These are phyloP conservation scores for Papilionanthe hybrid DNA, from an alignment of 116 monocot genomes.

Conservation along the genomic window DNA sequence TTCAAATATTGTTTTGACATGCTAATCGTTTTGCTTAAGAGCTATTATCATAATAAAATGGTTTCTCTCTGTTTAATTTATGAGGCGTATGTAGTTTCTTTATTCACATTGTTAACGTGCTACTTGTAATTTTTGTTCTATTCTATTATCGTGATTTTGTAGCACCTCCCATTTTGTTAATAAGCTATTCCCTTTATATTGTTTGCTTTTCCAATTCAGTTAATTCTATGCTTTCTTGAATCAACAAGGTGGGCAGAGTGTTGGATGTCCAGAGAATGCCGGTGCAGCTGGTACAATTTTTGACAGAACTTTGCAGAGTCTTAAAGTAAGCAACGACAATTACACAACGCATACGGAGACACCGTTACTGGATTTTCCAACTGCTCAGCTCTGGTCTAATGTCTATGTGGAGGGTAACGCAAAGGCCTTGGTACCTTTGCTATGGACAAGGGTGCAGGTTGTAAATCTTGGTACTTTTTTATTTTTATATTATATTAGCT, in stretches of 20 bases:
- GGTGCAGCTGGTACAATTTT: constrained; percentile 86
- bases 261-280: constrained; percentile 78
- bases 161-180: background rate
- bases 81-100: background rate
- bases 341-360: constrained; percentile 80
- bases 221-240: constrained; percentile 14
- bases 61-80: too few species aligned
- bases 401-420: constrained; percentile 79
- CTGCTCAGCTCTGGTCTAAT: constrained; percentile 71
- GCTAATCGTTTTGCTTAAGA: too few species aligned
- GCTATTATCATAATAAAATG: too few species aligned
- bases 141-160: background rate
- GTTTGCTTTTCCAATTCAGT: background rate
- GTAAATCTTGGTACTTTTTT: background rate
- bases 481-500: background rate
- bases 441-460: constrained; percentile 95
- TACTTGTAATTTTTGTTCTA: background rate
- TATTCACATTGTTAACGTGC: background rate
- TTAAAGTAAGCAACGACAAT: constrained; percentile 83
- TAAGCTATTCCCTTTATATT: background rate
- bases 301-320: constrained; percentile 67
- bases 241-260: constrained; percentile 64
- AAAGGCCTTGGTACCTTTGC: constrained; percentile 85
- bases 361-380: constrained; percentile 84
- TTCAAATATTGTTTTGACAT: too few species aligned